Percentiles rank a stretch among this genome's conserved stretches.
These are phyloP conservation scores for Hymenoscyphus scutula DNA, from an alignment of 2,329 filamentous ascomycete species.

Conservation along the genomic window DNA sequence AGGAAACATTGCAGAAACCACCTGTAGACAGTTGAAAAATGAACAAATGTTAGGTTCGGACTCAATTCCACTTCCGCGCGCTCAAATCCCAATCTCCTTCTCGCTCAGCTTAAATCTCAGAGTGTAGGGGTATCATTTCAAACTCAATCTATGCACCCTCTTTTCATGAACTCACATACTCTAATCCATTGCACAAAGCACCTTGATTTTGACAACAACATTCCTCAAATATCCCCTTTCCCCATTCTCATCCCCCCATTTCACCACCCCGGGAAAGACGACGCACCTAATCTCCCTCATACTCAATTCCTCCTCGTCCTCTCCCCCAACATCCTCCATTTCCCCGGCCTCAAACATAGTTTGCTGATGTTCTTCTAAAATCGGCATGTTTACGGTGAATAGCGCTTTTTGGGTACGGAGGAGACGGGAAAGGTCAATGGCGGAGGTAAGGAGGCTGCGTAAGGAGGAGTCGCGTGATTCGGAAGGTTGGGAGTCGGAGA, in stretches of 20 bases:
- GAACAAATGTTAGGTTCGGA: no score
- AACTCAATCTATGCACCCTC: background rate
- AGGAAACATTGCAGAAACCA: no score
- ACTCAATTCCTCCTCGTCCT: slow-evolving; percentile 54
- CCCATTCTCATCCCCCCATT: slow-evolving; percentile 63
- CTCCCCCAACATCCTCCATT: slow-evolving; percentile 66
- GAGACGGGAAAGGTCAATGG: slow-evolving; percentile 55
- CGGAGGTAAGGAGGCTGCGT: slow-evolving; percentile 49
- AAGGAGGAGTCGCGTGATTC: slow-evolving; percentile 52
- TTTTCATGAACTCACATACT: background rate
- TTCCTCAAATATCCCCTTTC: slow-evolving; percentile 59
- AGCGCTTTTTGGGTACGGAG: slow-evolving; percentile 58
- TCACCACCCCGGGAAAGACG: slow-evolving; percentile 63
- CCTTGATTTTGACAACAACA: slow-evolving; percentile 63
- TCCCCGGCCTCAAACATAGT: slow-evolving; percentile 54
- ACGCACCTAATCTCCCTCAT: slow-evolving; percentile 58
- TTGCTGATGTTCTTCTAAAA: slow-evolving; percentile 48
- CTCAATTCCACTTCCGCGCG: no score
- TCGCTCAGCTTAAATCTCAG: background rate
- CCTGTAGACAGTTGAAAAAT: no score
- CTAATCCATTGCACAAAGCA: slow-evolving; percentile 49
- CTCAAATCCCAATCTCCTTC: background rate
- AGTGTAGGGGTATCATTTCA: background rate
- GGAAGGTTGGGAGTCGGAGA: slow-evolving; percentile 38
- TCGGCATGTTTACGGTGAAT: slow-evolving; percentile 56